Evolutionary conservation across 495 filamentous ascomycete species (phyloP), one percentile per base, ranked within the genome.

Genomic region (Penicillium robsamsonii): DNA sequence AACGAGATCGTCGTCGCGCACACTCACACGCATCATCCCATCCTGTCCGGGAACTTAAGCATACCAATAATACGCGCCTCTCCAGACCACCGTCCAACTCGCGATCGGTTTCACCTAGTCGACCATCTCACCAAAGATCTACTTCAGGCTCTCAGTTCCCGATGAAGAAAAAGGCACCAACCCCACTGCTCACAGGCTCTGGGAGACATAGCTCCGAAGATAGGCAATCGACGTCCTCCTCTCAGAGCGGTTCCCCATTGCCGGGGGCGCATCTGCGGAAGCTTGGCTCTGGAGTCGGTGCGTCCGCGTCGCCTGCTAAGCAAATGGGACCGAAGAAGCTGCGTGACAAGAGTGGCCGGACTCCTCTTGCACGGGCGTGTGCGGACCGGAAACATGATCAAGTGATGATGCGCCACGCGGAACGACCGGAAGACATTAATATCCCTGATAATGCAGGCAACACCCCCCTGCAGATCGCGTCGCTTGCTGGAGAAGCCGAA

Each of bases 381-480:
- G 88, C 90, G 4, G 82, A 84, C 55, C 87, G 88, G 49, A 87
- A 91, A 63, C 76, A 87, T 50, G 88, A 93, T 13, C 73, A 72
- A 11, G 88, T 87, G 11, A 87, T 86, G 62, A 74, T 79, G 46
- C 78, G 87, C 53, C 76, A 90, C 31, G 77, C 84, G 5, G 88
- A 93, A 63, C 84, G 89, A 22, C 91, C 89, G 3, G 87, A 92
- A 49, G 90, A 96, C 71, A 74, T 97, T 49, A 89, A 97, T 68
- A 80, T 91, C 47, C 84, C 89, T 41, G 95, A 98, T 64, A 91
- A 96, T 70, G 95, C 93, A 12, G 90, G 89, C 22, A 97, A 97
- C 67, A 92, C 92, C 8, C 95, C 94, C 50, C 74, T 98, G 33
- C 94, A 98, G 64, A 91, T 94, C 60, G 91, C 93, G 5, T 84